Conservation (phyloP, 441 rosid genomes). For the Brassica balearica region DNA sequence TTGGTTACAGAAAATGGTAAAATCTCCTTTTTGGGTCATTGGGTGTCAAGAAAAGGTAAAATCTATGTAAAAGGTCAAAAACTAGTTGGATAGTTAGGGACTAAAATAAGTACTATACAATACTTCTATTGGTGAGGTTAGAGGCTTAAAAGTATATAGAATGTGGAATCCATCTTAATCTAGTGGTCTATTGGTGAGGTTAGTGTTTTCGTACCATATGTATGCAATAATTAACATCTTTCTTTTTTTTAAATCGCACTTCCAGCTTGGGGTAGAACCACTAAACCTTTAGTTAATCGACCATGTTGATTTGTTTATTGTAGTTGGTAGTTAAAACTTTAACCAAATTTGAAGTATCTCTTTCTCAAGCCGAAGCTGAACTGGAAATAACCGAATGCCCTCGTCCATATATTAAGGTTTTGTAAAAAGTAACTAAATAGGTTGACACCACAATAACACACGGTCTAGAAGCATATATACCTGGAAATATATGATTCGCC, state of each 20-base stretch:
- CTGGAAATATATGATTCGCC: conserved; percentile 13
- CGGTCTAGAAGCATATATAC: conserved; percentile 18
- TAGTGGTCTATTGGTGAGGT: background rate
- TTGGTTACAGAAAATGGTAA: background rate
- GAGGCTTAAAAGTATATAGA: background rate
- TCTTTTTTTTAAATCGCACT: background rate
- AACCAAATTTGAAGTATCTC: background rate
- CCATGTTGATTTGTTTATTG: background rate
- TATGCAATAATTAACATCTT: background rate
- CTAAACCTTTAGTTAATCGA: background rate
- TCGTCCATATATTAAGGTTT: background rate
- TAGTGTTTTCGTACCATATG: background rate
- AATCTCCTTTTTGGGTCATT: background rate
- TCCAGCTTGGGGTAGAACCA: background rate
- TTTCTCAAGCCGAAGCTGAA: conserved; percentile 7
- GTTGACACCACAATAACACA: background rate
- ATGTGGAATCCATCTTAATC: background rate
- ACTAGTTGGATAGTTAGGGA: background rate
- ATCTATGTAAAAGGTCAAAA: background rate
- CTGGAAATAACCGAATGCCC: background rate
- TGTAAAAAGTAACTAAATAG: background rate
- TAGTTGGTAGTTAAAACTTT: background rate
- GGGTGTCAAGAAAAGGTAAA: background rate
- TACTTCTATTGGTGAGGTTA: background rate
- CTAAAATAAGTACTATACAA: background rate